A percentile compares a stretch with the other conserved stretches of the same genome.
Conservation (phyloP, 768 basidiomycete species). For the Albatrellus ellisii region DNA sequence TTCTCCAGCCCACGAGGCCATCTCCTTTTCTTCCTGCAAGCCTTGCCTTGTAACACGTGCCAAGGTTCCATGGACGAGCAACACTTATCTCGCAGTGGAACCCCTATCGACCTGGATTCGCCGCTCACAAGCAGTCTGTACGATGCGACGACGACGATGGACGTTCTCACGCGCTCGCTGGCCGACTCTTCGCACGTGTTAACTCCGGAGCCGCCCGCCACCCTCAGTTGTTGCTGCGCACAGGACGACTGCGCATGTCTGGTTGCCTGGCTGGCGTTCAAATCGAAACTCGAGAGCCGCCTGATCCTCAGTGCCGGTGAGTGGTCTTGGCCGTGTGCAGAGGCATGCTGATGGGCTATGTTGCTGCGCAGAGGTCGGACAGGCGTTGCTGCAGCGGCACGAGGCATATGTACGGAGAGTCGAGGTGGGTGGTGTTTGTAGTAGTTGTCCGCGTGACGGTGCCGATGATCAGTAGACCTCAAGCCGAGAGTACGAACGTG, state of each 20-base stretch:
- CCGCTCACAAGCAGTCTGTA: slow-evolving; percentile 18
- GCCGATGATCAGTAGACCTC: background rate
- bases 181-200: slow-evolving; percentile 58
- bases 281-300: slow-evolving; percentile 60
- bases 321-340: slow-evolving; percentile 18
- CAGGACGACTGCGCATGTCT: slow-evolving; percentile 52
- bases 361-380: slow-evolving; percentile 59
- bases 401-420: slow-evolving; percentile 73
- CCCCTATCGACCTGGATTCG: slow-evolving; percentile 14
- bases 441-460: background rate
- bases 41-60: too few relatives aligned
- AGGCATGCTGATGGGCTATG: background rate
- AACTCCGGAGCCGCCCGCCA: slow-evolving; percentile 50
- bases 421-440: slow-evolving; percentile 32
- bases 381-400: slow-evolving; percentile 75
- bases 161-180: slow-evolving; percentile 67
- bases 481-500: slow-evolving; percentile 13
- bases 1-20: too few relatives aligned
- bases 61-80: too few relatives aligned
- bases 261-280: slow-evolving; percentile 47
- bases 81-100: too few relatives aligned
- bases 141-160: slow-evolving; percentile 38
- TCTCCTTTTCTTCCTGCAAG: too few relatives aligned
- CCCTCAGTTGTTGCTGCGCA: slow-evolving; percentile 52
- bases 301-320: slow-evolving; percentile 79